phyloP scores from a whole-genome alignment of 1,139 yeast genomes.

The Meyerozyma athensensis region DNA sequence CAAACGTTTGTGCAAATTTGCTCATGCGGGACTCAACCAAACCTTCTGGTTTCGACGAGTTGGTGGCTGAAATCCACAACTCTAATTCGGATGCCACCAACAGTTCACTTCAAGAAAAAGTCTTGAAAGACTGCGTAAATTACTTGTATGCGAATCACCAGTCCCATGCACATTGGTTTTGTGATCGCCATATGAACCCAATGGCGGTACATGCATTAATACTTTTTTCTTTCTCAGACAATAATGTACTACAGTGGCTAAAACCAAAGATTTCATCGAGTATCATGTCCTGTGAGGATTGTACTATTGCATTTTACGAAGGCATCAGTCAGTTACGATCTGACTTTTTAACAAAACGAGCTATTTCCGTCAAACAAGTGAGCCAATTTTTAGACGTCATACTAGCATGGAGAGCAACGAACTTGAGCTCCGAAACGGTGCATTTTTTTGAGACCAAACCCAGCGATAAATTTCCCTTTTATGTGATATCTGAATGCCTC shows the following conservation, averaged over 20 bases:
- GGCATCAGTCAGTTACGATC: slow-evolving; percentile 49
- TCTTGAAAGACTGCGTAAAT: slow-evolving; percentile 2
- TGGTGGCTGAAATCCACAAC: slow-evolving; percentile 3
- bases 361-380: slow-evolving; percentile 45
- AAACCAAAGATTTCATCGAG: slow-evolving; percentile 35
- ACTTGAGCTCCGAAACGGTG: slow-evolving; percentile 10
- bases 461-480: background rate
- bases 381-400: slow-evolving; percentile 47
- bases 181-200: slow-evolving; percentile 45
- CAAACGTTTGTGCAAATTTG: slow-evolving; percentile 5
- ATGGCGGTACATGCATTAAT: slow-evolving; percentile 52
- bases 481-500: slow-evolving; percentile 42
- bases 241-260: slow-evolving; percentile 38
- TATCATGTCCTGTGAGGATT: slow-evolving; percentile 45
- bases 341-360: slow-evolving; percentile 47
- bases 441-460: slow-evolving; percentile 11
- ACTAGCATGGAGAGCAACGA: slow-evolving; percentile 45
- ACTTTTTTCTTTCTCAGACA: slow-evolving; percentile 54
- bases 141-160: slow-evolving; percentile 2
- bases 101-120: slow-evolving; percentile 4
- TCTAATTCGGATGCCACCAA: slow-evolving; percentile 2
- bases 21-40: background rate
- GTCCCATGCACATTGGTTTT: slow-evolving; percentile 44
- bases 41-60: slow-evolving; percentile 5
- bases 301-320: slow-evolving; percentile 47